phyloP scores from a whole-genome alignment of 1,284 basidiomycete genomes.

The Ceratobasidium sp. region DNA sequence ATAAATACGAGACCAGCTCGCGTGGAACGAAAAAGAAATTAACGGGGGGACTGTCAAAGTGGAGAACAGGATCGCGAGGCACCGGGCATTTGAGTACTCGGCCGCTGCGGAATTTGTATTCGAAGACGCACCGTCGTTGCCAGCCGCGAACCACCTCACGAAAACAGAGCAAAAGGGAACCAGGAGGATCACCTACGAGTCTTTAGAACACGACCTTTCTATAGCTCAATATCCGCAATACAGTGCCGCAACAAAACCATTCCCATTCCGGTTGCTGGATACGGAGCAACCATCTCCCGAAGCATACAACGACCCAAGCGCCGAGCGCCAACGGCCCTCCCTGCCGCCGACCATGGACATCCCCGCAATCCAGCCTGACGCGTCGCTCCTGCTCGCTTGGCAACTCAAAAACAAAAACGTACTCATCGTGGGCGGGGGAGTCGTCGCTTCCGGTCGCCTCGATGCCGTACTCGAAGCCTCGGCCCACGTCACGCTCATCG shows the following conservation, averaged over 20 bases:
- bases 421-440: constrained; percentile 88
- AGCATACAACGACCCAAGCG: constrained; percentile 18
- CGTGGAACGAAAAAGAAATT: constrained; percentile 8
- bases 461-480: constrained; percentile 70
- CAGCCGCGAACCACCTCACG: constrained; percentile 11
- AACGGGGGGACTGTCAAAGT: constrained; percentile 14
- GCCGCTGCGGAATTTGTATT: constrained; percentile 24
- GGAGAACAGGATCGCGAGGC: background rate
- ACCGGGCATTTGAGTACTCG: constrained; percentile 1
- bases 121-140: constrained; percentile 31
- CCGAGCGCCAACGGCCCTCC: constrained; percentile 45
- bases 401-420: constrained; percentile 81
- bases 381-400: constrained; percentile 85
- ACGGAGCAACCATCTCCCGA: constrained; percentile 16
- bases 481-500: constrained; percentile 67
- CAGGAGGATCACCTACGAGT: background rate
- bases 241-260: background rate
- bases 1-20: constrained; percentile 27
- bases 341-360: constrained; percentile 46
- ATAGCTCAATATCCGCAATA: background rate
- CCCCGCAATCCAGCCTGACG: constrained; percentile 54
- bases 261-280: background rate
- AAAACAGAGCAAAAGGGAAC: background rate
- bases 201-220: background rate
- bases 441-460: constrained; percentile 80